phyloP scores from a whole-genome alignment of 805 yeast species.

The Candida lessepsii region DNA sequence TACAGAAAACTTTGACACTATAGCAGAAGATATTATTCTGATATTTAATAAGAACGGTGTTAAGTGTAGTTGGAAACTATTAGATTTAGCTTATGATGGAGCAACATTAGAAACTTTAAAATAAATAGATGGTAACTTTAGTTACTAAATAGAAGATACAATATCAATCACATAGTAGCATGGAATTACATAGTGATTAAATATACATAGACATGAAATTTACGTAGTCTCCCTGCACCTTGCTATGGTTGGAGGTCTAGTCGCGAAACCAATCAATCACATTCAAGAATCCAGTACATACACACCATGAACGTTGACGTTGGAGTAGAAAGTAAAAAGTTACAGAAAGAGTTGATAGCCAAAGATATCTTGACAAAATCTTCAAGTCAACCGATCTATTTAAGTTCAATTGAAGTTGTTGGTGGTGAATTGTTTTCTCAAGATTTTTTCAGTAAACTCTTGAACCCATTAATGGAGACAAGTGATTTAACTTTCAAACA shows the following conservation, averaged over 20 bases:
- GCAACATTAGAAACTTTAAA: constrained; percentile 38
- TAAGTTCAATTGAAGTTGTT: constrained; percentile 35
- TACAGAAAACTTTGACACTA: constrained; percentile 78
- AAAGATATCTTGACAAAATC: constrained; percentile 32
- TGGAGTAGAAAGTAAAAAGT: constrained; percentile 4
- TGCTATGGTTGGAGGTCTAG: background rate
- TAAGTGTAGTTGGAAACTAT: constrained; percentile 75
- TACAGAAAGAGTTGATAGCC: constrained; percentile 22
- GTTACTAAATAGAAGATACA: background rate
- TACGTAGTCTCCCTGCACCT: background rate
- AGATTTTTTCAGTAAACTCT: constrained; percentile 45
- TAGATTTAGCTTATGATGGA: constrained; percentile 87
- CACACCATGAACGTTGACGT: constrained; percentile 1
- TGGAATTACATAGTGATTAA: constrained; percentile 6
- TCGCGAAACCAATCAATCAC: constrained; percentile 6
- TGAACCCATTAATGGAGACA: constrained; percentile 41
- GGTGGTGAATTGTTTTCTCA: constrained; percentile 47
- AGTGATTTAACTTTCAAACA: constrained; percentile 44
- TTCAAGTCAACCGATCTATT: constrained; percentile 34
- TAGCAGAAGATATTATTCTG: constrained; percentile 72
- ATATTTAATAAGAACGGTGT: constrained; percentile 68
- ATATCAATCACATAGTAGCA: constrained; percentile 4
- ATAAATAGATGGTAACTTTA: background rate
- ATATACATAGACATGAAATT: background rate
- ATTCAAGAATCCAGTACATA: background rate